A percentile compares a stretch with the other conserved stretches of the same genome.
Evolutionary conservation across 345 rosid species (phyloP).

Genomic region (Populus ilicifolia): DNA sequence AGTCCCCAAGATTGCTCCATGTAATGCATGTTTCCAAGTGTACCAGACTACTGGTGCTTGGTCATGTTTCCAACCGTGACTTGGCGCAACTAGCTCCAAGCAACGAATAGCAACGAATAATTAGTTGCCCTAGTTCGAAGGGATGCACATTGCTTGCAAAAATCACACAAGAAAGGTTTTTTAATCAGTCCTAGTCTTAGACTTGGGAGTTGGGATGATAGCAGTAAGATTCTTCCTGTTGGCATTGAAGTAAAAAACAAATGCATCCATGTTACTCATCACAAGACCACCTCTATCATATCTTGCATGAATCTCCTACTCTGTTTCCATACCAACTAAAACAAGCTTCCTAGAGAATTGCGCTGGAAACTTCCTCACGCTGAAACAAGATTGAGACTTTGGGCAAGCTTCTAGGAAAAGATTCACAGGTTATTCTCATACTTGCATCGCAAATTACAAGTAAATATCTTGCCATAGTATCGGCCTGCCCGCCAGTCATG

Average conservation of each 20-base stretch:
- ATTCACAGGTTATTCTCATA: not conserved
- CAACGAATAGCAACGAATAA: no score
- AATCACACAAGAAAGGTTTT: no score
- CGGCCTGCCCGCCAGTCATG: not conserved
- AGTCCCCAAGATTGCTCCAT: not conserved
- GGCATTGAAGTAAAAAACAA: not conserved
- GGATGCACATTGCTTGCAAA: no score
- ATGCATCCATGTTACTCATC: not conserved
- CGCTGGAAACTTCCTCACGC: not conserved
- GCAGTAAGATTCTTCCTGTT: not conserved
- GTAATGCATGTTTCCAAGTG: not conserved
- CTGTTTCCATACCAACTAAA: not conserved
- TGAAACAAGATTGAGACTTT: not conserved
- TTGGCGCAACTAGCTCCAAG: no score
- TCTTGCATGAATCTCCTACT: not conserved
- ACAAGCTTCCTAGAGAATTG: not conserved
- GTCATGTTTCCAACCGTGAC: no score
- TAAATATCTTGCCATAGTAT: not conserved
- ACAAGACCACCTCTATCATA: not conserved
- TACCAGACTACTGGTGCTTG: no score
- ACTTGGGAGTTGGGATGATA: not conserved
- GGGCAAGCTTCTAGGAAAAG: not conserved
- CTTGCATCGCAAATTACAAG: not conserved
- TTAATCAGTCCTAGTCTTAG: no score
- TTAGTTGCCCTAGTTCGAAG: no score